A percentile compares a stretch with the other conserved stretches of the same genome.
Evolutionary conservation across 441 rosid genomes (phyloP).

Genomic region (Gossypium schwendimanii): DNA sequence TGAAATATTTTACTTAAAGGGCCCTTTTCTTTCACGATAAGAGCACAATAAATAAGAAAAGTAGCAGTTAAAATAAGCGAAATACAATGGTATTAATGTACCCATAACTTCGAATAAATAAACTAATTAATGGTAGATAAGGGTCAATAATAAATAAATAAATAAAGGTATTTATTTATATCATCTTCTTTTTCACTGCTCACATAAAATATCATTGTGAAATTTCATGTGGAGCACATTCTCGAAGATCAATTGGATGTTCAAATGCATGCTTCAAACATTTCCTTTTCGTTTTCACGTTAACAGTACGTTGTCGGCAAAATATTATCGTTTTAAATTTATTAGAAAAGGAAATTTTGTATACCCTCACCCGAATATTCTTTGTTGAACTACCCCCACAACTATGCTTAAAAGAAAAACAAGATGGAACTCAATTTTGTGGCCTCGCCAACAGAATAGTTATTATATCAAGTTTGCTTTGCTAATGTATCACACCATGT

Average conservation of each 20-base stretch:
- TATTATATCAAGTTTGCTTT: no score
- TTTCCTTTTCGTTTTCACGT: background rate
- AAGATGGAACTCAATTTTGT: no score
- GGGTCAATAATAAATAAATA: no score
- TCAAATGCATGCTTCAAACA: slow-evolving; percentile 2
- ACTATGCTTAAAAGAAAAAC: no score
- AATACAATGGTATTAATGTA: background rate
- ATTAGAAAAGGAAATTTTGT: no score
- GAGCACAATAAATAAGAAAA: background rate
- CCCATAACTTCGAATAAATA: background rate
- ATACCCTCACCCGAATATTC: no score
- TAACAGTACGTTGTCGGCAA: background rate
- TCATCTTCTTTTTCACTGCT: background rate
- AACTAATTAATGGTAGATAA: background rate
- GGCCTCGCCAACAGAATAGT: no score
- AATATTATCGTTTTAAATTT: background rate
- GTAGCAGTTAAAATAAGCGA: background rate
- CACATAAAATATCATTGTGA: background rate
- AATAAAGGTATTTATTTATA: no score
- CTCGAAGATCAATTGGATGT: background rate
- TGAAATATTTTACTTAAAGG: no score
- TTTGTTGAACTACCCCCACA: no score
- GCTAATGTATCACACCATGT: no score
- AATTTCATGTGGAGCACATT: background rate
- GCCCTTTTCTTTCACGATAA: no score